Evolutionary conservation across 2,329 filamentous ascomycete species (phyloP), one percentile per base, ranked within the genome.

Genomic region (Pseudogymnoascus sp.): DNA sequence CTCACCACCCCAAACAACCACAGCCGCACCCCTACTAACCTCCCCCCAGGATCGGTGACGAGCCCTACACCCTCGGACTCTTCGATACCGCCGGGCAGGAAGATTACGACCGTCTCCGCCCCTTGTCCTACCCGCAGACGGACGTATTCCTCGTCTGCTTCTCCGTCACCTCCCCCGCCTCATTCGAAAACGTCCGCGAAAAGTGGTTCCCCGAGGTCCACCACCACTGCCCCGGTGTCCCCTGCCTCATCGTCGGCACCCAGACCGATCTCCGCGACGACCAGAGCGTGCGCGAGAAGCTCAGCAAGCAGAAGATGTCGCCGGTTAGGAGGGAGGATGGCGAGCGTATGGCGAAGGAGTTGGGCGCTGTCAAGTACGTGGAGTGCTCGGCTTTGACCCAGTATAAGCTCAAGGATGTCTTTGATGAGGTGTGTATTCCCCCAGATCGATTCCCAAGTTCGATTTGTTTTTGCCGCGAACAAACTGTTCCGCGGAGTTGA

Each of bases 61-160:
- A 99, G 79, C 95, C 95, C 65, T 97, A 97, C 77, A 99, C 95
- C 15, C 84, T 99, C 59, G 95, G 95, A 64, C 84, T 99, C 29
- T 99, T 97, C 75, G 95, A 99, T 87, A 99, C 95, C 38, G 95
- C 95, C 67, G 95, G 95, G 77, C 95, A 99, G 81, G 95, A 99
- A 83, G 93, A 99, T 87, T 97, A 97, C 80, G 95, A 99, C 78
- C 89, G 95, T 72, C 87, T 99, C 68, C 90, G 95, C 73, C 95
- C 95, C 59, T 86, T 97, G 65, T 97, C 95, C 67, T 99, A 99
- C 76, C 95, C 95, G 1, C 95, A 97, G 80, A 97, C 95, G 71
- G 95, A 97, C 74, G 95, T 97, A 69, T 97, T 99, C 81, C 88
- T 99, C 65, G 93, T 99, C 71, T 99, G 95, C 82, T 99, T 97